phyloP scores from a whole-genome alignment of 331 rosid genomes.

The Malus hybrid region DNA sequence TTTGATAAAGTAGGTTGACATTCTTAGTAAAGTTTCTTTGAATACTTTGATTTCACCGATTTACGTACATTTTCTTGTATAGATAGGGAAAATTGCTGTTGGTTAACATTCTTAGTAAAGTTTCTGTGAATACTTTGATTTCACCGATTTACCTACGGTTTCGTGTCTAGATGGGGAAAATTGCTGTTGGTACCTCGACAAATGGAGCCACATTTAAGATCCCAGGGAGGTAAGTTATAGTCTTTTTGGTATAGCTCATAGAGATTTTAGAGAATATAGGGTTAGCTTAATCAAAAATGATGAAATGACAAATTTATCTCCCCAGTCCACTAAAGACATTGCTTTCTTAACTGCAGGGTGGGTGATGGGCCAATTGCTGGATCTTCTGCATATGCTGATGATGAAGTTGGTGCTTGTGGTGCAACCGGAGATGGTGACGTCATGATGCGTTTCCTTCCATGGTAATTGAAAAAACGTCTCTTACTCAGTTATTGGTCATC shows the following conservation, averaged over 20 bases:
- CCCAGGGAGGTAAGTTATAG: conserved; percentile 76
- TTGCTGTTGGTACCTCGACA: conserved; percentile 94
- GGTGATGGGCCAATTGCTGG: conserved; percentile 90
- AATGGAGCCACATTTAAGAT: conserved; percentile 94
- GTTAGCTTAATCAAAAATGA: neutral
- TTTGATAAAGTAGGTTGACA: conserved; percentile 59
- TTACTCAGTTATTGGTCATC: neutral
- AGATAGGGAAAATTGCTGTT: conserved; percentile 80
- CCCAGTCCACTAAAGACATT: neutral
- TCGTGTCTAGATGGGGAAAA: conserved; percentile 58
- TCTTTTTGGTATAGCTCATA: neutral
- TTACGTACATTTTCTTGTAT: conserved; percentile 16
- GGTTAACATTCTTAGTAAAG: conserved; percentile 24
- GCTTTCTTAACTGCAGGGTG: conserved; percentile 49
- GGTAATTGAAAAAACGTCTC: conserved; percentile 26
- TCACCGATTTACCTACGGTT: conserved; percentile 2
- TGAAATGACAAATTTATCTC: neutral
- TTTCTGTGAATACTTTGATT: neutral
- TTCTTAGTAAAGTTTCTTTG: neutral
- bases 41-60: conserved; percentile 9
- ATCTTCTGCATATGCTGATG: conserved; percentile 74
- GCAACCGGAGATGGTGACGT: conserved; percentile 94
- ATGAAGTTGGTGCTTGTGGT: conserved; percentile 92
- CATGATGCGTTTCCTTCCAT: conserved; percentile 96
- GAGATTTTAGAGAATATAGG: neutral